Percentiles rank a stretch among this genome's conserved stretches.
These are phyloP conservation scores for Saitozyma podzolica DNA, from an alignment of 768 basidiomycete species.

Conservation along the genomic window DNA sequence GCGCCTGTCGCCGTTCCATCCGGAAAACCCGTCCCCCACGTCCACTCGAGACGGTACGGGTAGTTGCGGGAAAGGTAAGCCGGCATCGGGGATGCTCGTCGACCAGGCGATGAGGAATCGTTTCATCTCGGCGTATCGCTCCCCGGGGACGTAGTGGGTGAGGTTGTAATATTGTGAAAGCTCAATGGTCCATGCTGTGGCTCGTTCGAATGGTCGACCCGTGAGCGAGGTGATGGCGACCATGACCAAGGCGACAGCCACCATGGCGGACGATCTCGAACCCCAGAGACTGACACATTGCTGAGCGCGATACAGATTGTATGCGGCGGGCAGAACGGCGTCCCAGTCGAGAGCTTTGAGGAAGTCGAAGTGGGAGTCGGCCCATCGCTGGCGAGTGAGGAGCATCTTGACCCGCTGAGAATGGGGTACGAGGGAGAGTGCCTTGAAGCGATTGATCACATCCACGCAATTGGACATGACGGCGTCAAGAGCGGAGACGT, in stretches of 20 bases:
- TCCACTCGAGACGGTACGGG: slow-evolving; percentile 12
- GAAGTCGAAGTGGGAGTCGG: neutral
- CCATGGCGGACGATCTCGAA: neutral
- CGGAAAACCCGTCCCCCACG: slow-evolving; percentile 22
- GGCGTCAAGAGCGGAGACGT: slow-evolving; percentile 1
- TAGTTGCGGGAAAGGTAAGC: slow-evolving; percentile 20
- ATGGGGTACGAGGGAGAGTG: neutral
- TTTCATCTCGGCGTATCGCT: slow-evolving; percentile 14
- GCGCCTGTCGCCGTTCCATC: slow-evolving; percentile 27
- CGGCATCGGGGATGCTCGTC: slow-evolving; percentile 28
- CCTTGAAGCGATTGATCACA: slow-evolving; percentile 5
- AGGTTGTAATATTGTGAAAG: slow-evolving; percentile 14
- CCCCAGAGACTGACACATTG: slow-evolving; percentile 26
- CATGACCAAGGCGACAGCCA: slow-evolving; percentile 18
- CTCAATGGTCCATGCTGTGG: slow-evolving; percentile 11
- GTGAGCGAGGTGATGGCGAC: slow-evolving; percentile 13
- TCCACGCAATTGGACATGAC: slow-evolving; percentile 2
- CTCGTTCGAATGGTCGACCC: slow-evolving; percentile 14
- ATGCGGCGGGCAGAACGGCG: slow-evolving; percentile 16
- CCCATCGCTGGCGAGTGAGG: neutral
- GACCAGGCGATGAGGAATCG: slow-evolving; percentile 34
- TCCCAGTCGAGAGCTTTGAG: slow-evolving; percentile 13
- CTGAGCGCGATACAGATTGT: slow-evolving; percentile 24
- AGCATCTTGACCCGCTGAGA: neutral
- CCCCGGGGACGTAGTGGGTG: slow-evolving; percentile 4